phyloP scores from a whole-genome alignment of 2,329 filamentous ascomycete genomes.

The Madurella fahalii region DNA sequence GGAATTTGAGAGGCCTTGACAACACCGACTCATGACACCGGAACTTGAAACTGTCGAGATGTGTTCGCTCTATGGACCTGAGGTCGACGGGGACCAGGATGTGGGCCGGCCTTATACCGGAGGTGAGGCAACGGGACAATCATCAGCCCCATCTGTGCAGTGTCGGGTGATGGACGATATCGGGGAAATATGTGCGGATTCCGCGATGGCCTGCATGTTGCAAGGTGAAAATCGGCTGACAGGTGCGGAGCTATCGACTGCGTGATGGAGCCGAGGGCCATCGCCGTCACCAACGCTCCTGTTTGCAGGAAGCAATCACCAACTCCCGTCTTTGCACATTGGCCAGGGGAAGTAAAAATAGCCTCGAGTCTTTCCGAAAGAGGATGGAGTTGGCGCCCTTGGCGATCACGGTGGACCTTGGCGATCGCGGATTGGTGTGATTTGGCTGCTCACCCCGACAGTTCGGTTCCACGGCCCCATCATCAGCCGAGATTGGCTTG shows the following conservation, averaged over 20 bases:
- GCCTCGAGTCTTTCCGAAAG: not conserved
- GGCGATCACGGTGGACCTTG: slow-evolving; percentile 1
- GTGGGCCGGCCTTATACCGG: slow-evolving; percentile 12
- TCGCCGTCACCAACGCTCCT: not conserved
- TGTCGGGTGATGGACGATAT: too few species aligned
- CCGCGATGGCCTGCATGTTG: too few species aligned
- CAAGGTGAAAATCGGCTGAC: too few species aligned
- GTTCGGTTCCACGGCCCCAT: not conserved
- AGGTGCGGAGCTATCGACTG: too few species aligned
- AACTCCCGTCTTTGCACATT: slow-evolving; percentile 6
- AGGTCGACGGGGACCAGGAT: not conserved
- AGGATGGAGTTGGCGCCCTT: slow-evolving; percentile 13
- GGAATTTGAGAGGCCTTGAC: not conserved
- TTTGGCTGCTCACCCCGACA: slow-evolving; percentile 1
- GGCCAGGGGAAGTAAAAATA: slow-evolving; percentile 17
- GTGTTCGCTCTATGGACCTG: not conserved
- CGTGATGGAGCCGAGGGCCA: not conserved
- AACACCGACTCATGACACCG: not conserved
- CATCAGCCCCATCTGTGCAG: too few species aligned
- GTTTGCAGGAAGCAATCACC: slow-evolving; percentile 1
- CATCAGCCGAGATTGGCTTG: slow-evolving; percentile 13
- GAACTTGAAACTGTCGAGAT: not conserved
- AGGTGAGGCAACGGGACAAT: not conserved
- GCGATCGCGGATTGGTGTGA: slow-evolving; percentile 13
- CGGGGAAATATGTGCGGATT: too few species aligned